Evolutionary conservation across 2,329 filamentous ascomycete genomes (phyloP), one percentile per base, ranked within the genome.

Genomic region (Paraphoma sp.): DNA sequence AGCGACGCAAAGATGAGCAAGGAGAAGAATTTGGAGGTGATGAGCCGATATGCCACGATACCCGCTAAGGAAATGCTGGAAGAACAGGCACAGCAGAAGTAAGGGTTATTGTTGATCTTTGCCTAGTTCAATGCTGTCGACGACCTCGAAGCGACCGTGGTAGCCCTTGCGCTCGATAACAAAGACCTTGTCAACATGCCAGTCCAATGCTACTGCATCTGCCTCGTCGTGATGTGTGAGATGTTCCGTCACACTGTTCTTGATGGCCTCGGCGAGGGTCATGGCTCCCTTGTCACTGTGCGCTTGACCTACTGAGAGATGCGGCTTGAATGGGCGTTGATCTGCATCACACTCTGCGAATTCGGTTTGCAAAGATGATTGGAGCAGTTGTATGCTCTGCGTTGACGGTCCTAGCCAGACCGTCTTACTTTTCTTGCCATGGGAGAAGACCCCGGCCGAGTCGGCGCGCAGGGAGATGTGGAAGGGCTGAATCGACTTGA

Each of bases 1-100:
- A 72, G 74, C 14, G 80, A 81, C 47, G 78, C 78, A 61, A 74
- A 75, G 58, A 77, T 84, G 68, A 81, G 79, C 14, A 78, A 78
- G 41, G 80, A 84, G 68, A 79, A 80, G 50, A 82, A 82, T 62
- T 59, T 79, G 55, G 76, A 79, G 63, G 81, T 81, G 14, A 82
- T 84, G 82, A 72, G 74, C 10, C 69, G 78, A 59, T 85, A 79
- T 76, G 81, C 82, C 28, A 84, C 82, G 6, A 71, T 83, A 54
- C 75, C 81, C 7, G 79, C 79, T 7, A 72, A 75, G 56, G 76
- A 76, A 60, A 75, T 79, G 74, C 59, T 71, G 51, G 60, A 57
- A 46, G 69, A 72, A 56, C 56, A 65, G 54, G 59, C 53, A 41
- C 63, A 59, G 48, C 57, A 53, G 33, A 56, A 60, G 41, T 55